phyloP scores from a whole-genome alignment of 352 stramenopile genomes.

The Pythium guiyangense region DNA sequence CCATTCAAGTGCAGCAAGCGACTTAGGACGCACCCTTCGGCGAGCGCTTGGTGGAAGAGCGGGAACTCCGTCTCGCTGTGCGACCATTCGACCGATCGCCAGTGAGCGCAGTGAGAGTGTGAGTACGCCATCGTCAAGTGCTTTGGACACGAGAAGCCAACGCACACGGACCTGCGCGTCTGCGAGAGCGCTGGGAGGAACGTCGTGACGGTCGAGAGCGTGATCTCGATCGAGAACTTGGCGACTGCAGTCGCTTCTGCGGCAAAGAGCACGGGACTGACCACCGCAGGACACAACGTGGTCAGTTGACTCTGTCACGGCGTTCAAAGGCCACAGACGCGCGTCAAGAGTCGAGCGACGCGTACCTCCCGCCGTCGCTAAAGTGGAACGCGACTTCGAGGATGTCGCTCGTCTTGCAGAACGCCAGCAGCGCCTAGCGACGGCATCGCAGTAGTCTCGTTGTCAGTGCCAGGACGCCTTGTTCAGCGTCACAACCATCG shows the following conservation, averaged over 20 bases:
- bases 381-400: slow-evolving; percentile 75
- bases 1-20: no score
- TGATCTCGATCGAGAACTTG: slow-evolving; percentile 73
- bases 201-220: slow-evolving; percentile 78
- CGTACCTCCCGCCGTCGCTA: slow-evolving; percentile 53
- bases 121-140: no score
- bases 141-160: background rate
- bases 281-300: background rate
- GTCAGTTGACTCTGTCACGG: no score
- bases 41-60: slow-evolving; percentile 15
- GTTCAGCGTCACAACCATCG: no score
- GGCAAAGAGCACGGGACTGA: slow-evolving; percentile 64
- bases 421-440: slow-evolving; percentile 51
- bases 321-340: background rate
- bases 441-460: background rate
- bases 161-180: slow-evolving; percentile 25
- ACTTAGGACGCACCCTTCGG: slow-evolving; percentile 8
- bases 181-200: slow-evolving; percentile 69
- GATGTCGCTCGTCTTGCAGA: slow-evolving; percentile 78
- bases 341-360: no score
- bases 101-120: background rate
- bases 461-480: no score
- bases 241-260: slow-evolving; percentile 67
- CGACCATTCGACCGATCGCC: background rate
- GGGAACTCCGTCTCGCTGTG: slow-evolving; percentile 32